Evolutionary conservation across 805 yeast species (phyloP).

Genomic region (Sungouiella thailandica): DNA sequence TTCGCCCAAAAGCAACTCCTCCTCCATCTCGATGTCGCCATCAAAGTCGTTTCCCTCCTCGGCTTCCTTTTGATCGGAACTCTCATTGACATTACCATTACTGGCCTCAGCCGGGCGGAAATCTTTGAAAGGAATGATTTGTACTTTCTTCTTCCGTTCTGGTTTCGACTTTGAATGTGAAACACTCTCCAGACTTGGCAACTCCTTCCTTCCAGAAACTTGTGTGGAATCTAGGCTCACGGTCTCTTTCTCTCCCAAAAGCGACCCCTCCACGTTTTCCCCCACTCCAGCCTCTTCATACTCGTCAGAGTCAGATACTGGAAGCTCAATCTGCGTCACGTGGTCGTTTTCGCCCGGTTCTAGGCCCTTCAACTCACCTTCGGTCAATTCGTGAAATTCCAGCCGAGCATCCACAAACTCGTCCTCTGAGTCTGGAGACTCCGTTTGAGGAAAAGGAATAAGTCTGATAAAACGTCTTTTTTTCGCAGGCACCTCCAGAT

Average conservation of each 20-base stretch:
- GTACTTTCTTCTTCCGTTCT: no score
- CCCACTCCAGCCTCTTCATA: background rate
- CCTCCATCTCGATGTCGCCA: background rate
- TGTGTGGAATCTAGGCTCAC: no score
- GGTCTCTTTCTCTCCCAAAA: no score
- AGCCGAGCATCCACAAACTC: conserved; percentile 2
- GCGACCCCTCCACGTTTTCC: background rate
- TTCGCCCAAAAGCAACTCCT: background rate
- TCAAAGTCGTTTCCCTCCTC: background rate
- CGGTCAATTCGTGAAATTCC: conserved; percentile 1
- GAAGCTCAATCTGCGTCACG: background rate
- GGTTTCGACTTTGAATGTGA: no score
- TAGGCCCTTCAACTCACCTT: background rate
- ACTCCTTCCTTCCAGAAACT: no score
- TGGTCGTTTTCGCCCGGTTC: background rate
- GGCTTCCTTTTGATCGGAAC: no score
- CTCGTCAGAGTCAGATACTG: background rate
- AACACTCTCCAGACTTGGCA: no score
- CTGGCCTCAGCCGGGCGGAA: no score
- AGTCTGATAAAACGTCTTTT: conserved; percentile 3
- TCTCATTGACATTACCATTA: no score
- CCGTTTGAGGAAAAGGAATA: conserved; percentile 3
- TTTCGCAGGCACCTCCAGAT: background rate
- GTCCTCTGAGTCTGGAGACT: background rate
- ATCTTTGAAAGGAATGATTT: no score